A percentile compares a stretch with the other conserved stretches of the same genome.
phyloP scores from a whole-genome alignment of 2,329 filamentous ascomycete genomes.

The Laburnicola sp. region DNA sequence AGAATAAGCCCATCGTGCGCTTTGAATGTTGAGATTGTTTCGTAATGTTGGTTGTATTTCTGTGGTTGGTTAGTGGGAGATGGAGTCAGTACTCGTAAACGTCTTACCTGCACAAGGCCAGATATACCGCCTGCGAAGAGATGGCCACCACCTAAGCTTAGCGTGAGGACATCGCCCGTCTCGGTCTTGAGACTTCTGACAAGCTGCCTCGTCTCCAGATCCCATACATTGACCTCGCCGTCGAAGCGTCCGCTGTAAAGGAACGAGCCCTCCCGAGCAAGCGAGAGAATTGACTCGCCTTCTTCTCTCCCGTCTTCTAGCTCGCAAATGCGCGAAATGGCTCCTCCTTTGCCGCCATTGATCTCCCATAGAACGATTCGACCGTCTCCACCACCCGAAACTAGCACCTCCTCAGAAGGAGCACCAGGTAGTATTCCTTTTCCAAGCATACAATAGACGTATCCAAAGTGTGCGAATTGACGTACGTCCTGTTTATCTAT shows the following conservation, averaged over 20 bases:
- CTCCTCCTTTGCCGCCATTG: slow-evolving; percentile 59
- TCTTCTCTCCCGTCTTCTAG: slow-evolving; percentile 62
- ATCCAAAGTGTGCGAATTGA: slow-evolving; percentile 92
- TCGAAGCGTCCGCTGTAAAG: slow-evolving; percentile 87
- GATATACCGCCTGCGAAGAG: slow-evolving; percentile 88
- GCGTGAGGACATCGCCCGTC: slow-evolving; percentile 78
- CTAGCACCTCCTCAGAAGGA: slow-evolving; percentile 74
- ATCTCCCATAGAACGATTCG: slow-evolving; percentile 93
- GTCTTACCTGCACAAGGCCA: slow-evolving; percentile 76
- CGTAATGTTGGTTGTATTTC: slow-evolving; percentile 81
- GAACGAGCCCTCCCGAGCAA: slow-evolving; percentile 87
- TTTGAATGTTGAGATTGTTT: slow-evolving; percentile 75
- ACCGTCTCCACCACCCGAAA: slow-evolving; percentile 92
- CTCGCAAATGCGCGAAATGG: slow-evolving; percentile 70
- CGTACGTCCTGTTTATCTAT: slow-evolving; percentile 78
- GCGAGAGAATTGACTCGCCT: slow-evolving; percentile 69
- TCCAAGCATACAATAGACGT: slow-evolving; percentile 93
- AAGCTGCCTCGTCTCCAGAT: slow-evolving; percentile 89
- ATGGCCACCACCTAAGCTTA: slow-evolving; percentile 82
- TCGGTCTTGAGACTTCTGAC: slow-evolving; percentile 83
- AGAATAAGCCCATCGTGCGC: slow-evolving; percentile 88
- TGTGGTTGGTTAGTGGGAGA: slow-evolving; percentile 39
- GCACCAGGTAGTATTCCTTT: slow-evolving; percentile 70
- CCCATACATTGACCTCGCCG: slow-evolving; percentile 93
- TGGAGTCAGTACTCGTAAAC: neutral